Base-by-base conservation (phyloP, 2,329 filamentous ascomycete genomes). In the Stagonosporopsis tanaceti region DNA sequence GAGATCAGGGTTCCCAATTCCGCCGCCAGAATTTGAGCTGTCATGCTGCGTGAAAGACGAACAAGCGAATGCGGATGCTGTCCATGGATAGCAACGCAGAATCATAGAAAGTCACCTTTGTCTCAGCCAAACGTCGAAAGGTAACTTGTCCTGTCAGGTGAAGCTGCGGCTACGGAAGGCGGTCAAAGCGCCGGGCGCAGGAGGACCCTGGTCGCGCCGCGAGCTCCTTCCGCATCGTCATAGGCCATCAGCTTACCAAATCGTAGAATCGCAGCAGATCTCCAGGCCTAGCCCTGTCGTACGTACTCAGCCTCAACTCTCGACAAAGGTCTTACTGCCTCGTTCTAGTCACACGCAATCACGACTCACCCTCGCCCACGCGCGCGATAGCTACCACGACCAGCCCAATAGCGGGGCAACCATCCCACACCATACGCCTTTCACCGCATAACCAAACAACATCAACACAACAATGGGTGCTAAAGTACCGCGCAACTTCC, bases 401-500 rank as follows among this genome's bases (percentile, higher is more conserved):
- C 58, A 54, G 45, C 42, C 62, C 54, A 40, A 70, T 70, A 71
- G 72, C 70, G 71, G 71, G 71, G 70, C 64, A 63, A 42, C 51
- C 62, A 70, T 60, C 67, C 69, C 65, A 72, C 65, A 60, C 63
- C 58, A 62, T 57, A 50, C 65, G 59, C 56, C 51, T 54, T 46
- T 41, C 27, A 53, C 47, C 47, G 32, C 48, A 53, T 50, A 38
- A 57, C 34, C 38, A 44, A 28, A 57, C 63, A 38, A 47, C 57
- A 53, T 41, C 60, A 56, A 69, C 53, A 47, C 57, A 56, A 69
- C 53, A 48, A 88, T 88, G 85, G 77, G 81, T 55, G 88, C 90
- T 57, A 92, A 96, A 79, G 87, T 99, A 56, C 95, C 95, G 61
- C 87, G 95, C 77, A 98, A 98, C 82, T 99, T 99, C 78, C 89